These are phyloP conservation scores for Aspergillus versicolor DNA, from an alignment of 2,329 filamentous ascomycete species.

Conservation along the genomic window DNA sequence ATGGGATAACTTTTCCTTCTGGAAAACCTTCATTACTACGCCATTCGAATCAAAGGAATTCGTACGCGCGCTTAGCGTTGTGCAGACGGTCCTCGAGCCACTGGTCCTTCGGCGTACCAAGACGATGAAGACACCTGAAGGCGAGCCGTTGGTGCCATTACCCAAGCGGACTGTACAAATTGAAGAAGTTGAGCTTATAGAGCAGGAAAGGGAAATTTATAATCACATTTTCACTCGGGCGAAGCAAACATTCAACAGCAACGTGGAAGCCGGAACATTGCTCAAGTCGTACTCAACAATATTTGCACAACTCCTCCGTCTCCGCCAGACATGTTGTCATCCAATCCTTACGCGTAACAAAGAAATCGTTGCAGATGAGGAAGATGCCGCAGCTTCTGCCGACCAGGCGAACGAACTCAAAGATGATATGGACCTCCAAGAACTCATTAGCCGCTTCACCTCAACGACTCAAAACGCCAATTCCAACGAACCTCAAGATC, in stretches of 20 bases:
- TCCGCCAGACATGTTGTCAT: constrained; percentile 93
- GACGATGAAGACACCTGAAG: constrained; percentile 94
- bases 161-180: constrained; percentile 81
- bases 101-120: constrained; percentile 94
- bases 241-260: constrained; percentile 79
- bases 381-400: constrained; percentile 73
- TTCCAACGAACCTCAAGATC: constrained; percentile 45
- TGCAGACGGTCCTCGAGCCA: constrained; percentile 93
- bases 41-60: constrained; percentile 97
- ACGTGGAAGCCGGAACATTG: constrained; percentile 86
- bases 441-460: constrained; percentile 81
- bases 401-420: constrained; percentile 78
- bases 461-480: constrained; percentile 62
- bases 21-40: constrained; percentile 97
- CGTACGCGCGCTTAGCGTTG: constrained; percentile 87
- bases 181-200: constrained; percentile 80
- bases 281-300: constrained; percentile 97
- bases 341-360: constrained; percentile 85
- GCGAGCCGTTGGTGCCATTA: constrained; percentile 75
- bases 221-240: constrained; percentile 83
- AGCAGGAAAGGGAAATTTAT: constrained; percentile 85
- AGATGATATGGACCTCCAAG: constrained; percentile 93
- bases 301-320: constrained; percentile 89
- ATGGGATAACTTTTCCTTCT: constrained; percentile 99
- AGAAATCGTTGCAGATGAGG: constrained; percentile 80